phyloP scores from a whole-genome alignment of 768 basidiomycete genomes.

The Naematelia aurantialba region DNA sequence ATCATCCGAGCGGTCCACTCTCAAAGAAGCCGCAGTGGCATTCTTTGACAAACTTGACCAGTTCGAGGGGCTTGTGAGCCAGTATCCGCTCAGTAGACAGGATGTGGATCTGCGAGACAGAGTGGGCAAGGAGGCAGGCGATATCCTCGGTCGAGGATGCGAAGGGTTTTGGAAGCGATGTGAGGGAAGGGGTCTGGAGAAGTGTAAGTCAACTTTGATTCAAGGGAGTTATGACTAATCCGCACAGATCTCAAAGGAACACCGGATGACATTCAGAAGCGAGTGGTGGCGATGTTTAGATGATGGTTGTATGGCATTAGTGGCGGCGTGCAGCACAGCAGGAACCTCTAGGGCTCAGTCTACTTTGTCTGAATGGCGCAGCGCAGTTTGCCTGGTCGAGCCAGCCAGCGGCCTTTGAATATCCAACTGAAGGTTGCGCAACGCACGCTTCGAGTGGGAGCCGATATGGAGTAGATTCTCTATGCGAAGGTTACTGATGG shows the following conservation, averaged over 20 bases:
- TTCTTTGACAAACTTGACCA: constrained; percentile 44
- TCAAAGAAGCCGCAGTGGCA: constrained; percentile 40
- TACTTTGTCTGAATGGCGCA: no score
- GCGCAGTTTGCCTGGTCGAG: no score
- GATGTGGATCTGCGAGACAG: constrained; percentile 47
- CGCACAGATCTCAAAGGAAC: constrained; percentile 33
- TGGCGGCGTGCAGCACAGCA: no score
- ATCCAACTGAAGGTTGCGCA: no score
- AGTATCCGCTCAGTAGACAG: constrained; percentile 38
- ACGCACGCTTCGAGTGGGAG: no score
- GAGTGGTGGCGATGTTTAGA: constrained; percentile 36
- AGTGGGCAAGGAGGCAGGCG: constrained; percentile 24
- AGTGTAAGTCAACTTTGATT: constrained; percentile 35
- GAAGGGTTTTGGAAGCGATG: constrained; percentile 30
- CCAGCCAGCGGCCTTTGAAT: no score
- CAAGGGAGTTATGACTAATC: not conserved
- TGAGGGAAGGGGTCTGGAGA: constrained; percentile 40
- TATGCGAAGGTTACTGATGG: no score
- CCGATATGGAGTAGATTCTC: no score
- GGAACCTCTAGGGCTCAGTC: no score
- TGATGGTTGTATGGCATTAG: constrained; percentile 1
- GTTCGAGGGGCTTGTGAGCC: constrained; percentile 31
- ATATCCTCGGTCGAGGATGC: constrained; percentile 34
- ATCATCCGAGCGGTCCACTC: constrained; percentile 27
- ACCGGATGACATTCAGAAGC: constrained; percentile 39